These are phyloP conservation scores for Colletotrichum sp. DNA, from an alignment of 2,329 filamentous ascomycete species.

Conservation along the genomic window DNA sequence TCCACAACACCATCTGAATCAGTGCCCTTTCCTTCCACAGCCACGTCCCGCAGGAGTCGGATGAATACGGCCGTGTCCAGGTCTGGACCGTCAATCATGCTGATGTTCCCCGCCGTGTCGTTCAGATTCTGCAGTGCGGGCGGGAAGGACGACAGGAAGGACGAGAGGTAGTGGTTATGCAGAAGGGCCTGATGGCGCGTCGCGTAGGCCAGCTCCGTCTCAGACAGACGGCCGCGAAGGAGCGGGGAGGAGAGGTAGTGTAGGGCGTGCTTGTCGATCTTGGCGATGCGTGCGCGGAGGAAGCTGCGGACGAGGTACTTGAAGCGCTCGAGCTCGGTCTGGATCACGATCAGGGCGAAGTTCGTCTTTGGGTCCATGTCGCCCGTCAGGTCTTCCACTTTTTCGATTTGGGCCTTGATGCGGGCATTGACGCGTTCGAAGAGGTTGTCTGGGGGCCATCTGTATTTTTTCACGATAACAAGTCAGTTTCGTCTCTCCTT, in stretches of 20 bases:
- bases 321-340: slow-evolving; percentile 93
- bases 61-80: slow-evolving; percentile 85
- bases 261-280: slow-evolving; percentile 82
- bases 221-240: slow-evolving; percentile 70
- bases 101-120: slow-evolving; percentile 86
- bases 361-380: slow-evolving; percentile 90
- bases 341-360: slow-evolving; percentile 91
- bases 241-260: slow-evolving; percentile 69
- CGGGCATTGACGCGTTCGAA: slow-evolving; percentile 83
- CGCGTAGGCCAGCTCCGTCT: slow-evolving; percentile 81
- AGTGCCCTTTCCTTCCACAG: slow-evolving; percentile 65
- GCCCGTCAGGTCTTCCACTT: slow-evolving; percentile 78
- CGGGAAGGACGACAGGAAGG: slow-evolving; percentile 86
- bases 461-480: slow-evolving; percentile 27
- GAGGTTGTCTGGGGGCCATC: slow-evolving; percentile 72
- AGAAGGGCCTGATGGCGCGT: slow-evolving; percentile 85
- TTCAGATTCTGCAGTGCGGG: slow-evolving; percentile 81
- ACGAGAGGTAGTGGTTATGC: slow-evolving; percentile 82
- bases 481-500: background rate
- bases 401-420: slow-evolving; percentile 72
- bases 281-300: slow-evolving; percentile 83
- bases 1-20: slow-evolving; percentile 67
- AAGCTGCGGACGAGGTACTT: slow-evolving; percentile 90
- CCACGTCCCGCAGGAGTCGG: slow-evolving; percentile 67
- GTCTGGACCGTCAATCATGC: slow-evolving; percentile 92